Evolutionary conservation across 176 grass and related monocot genomes (phyloP), one percentile per base, ranked within the genome.

Genomic region (Eragrostis curvula): DNA sequence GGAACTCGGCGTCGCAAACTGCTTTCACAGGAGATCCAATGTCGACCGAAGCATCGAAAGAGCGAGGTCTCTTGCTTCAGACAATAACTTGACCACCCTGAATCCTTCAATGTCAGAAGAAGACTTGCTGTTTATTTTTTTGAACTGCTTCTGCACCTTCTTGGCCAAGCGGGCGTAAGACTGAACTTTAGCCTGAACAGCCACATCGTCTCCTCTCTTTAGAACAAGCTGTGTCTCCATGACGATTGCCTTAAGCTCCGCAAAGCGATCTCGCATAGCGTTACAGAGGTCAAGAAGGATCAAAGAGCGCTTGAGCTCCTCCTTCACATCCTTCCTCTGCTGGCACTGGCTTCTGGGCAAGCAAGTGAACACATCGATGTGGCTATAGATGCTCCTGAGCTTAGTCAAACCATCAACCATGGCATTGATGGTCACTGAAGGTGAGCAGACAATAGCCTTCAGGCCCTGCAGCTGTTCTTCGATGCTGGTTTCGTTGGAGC

Each of bases 211-310:
- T 78, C 87, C 87, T 75, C 77, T 89, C 52, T 78, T 68, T 3
- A 85, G 71, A 77, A 62, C 51, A 48, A 84, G 61, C 8, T 78
- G 80, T 53, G 87, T 60, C 18, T 80, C 75, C 39, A 81, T 80
- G 45, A 89, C 48, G 39, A 29, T 58, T 21, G 20, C 21, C 55
- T 90, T 93, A 45, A 85, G 59, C 42, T 75, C 68, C 3, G 8
- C 13, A 17, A 90, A 89, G 77, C 30, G 69, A 27, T 82, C 72
- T 36, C 80, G 73, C 77, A 87, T 43, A 10, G 45, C 41, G 15
- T 72, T 73, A 51, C 85, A 93, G 58, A 85, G 66, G 61, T 93
- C 91, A 23, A 93, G 46, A 10, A 90, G 65, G 50, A 51, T 36
- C 18, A 90, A 79, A 12, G 91, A 93, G 25, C 12, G 53, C 42